Base-by-base conservation (phyloP, 139 green algal genomes). In the Chlorella vulgaris region DNA sequence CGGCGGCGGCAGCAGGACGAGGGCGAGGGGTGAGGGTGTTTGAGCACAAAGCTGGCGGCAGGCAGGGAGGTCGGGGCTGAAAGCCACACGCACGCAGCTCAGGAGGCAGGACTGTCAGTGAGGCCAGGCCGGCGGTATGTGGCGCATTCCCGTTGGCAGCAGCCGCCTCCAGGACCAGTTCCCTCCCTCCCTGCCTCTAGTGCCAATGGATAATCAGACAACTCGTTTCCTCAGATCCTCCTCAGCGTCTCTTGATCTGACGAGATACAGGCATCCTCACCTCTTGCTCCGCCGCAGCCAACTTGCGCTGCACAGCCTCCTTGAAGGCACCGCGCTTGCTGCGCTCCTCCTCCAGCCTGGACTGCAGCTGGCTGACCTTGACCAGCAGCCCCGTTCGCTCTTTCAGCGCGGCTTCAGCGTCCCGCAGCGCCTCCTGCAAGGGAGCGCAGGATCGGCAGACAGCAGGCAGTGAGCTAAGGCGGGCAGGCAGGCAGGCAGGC, bases 291-390 rank as follows among this genome's bases (percentile, higher is more conserved):
- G 47, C 77, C 4, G 50, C 77, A 47, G 35, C 10, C 36, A 82
- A 43, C 63, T 75, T 82, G 63, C 76, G 76, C 43, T 69, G 47
- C 26, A 40, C 77, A 40, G 68, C 69, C 35, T 83, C 77, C 50
- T 74, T 74, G 21, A 83, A 50, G 4, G 18, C 47, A n/a, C 5
- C 31, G 31, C 65, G 47, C 6, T 35, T 31, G 47, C 29, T 35
- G 6, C 28, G 43, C 66, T 83, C 77, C 47, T 60, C 77, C 47
- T 83, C 77, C 66, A 83, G 65, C 47, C 66, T 50, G 24, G 13
- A 42, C 31, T 65, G 42, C n/a, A 82, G 63, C 33, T 75, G 39
- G 2, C 43, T 18, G 5, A 82, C 43, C 31, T 51, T 26, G 10
- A 33, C 21, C 43, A 53, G 21, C 43, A 75, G 63, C 0, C 42